phyloP scores from a whole-genome alignment of 768 basidiomycete species.

The Dendrothele bispora region DNA sequence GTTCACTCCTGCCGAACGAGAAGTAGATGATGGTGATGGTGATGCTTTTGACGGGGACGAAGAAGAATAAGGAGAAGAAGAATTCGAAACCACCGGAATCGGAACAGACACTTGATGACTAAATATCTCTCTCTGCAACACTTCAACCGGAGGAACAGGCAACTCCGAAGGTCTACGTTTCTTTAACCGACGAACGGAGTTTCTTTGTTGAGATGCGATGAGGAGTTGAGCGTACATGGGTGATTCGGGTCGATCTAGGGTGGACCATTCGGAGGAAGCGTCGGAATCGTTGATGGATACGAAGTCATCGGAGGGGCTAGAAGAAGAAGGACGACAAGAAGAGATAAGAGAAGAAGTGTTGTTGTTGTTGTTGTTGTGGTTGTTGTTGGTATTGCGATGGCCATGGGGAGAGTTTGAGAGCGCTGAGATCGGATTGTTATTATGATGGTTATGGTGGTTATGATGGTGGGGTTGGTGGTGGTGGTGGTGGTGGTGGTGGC shows the following conservation, averaged over 20 bases:
- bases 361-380: too few species aligned
- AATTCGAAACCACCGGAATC: background rate
- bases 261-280: slow-evolving; percentile 3
- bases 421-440: too few species aligned
- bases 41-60: background rate
- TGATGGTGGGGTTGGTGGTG: too few species aligned
- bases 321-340: too few species aligned
- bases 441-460: too few species aligned
- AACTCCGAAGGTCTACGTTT: slow-evolving; percentile 7
- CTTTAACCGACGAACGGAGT: background rate
- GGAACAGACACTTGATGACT: slow-evolving; percentile 1
- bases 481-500: too few species aligned
- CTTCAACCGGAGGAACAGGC: slow-evolving; percentile 8
- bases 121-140: slow-evolving; percentile 5
- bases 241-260: slow-evolving; percentile 1
- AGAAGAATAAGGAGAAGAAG: background rate
- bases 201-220: background rate
- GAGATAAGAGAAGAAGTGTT: too few species aligned
- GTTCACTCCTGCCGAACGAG: background rate
- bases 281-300: background rate
- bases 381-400: too few species aligned
- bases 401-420: too few species aligned
- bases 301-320: background rate
- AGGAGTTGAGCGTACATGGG: background rate
- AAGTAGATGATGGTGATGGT: background rate